Conservation (phyloP, 139 green algal genomes). For the Diplosphaera chodatii region DNA sequence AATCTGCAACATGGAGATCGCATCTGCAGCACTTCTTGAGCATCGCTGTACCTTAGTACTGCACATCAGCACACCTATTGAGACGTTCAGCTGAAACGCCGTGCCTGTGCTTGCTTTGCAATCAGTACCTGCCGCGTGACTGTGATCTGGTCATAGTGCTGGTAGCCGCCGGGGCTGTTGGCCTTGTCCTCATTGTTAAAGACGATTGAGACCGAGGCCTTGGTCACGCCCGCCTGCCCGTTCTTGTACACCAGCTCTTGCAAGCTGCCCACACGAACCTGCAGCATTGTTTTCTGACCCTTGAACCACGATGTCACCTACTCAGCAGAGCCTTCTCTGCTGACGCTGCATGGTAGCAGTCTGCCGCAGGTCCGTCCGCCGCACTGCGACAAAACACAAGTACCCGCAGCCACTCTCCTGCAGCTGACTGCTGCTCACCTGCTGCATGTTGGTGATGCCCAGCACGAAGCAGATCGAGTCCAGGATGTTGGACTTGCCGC, state of each 20-base stretch:
- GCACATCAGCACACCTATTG: too few species aligned
- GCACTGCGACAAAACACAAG: too few species aligned
- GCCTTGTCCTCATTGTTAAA: slow-evolving; percentile 90
- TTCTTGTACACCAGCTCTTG: slow-evolving; percentile 99
- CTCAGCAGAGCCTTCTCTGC: too few species aligned
- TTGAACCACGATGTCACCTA: too few species aligned
- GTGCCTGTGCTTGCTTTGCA: too few species aligned
- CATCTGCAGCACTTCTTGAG: neutral
- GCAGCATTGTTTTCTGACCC: too few species aligned
- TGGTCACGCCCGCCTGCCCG: slow-evolving; percentile 94
- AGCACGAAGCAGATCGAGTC: slow-evolving; percentile 99
- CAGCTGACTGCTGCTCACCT: too few species aligned
- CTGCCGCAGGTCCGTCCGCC: too few species aligned
- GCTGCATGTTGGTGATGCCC: slow-evolving; percentile 90
- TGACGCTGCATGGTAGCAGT: too few species aligned
- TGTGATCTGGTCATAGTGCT: slow-evolving; percentile 89
- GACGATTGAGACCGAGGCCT: slow-evolving; percentile 92
- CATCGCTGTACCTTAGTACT: too few species aligned
- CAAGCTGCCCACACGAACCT: slow-evolving; percentile 67
- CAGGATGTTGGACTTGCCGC: slow-evolving; percentile 98
- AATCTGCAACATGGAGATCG: slow-evolving; percentile 48
- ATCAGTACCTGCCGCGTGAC: slow-evolving; percentile 92
- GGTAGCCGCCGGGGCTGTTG: slow-evolving; percentile 79
- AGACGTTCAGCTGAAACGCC: too few species aligned
- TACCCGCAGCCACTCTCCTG: too few species aligned